phyloP scores from a whole-genome alignment of 1,284 basidiomycete species.

The Calocybe gambosa region DNA sequence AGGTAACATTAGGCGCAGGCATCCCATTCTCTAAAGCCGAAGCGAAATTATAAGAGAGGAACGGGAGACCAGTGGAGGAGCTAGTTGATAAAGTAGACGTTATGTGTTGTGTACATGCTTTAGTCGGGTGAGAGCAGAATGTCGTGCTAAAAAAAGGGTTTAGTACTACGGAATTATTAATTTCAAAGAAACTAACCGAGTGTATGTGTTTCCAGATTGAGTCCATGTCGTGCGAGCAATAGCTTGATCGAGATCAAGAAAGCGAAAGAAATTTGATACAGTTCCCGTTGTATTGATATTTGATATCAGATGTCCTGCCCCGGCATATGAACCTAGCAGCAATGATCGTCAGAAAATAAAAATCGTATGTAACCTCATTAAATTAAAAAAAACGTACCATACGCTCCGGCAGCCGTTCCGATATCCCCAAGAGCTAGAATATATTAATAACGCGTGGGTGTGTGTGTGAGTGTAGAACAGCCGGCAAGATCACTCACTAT shows the following conservation, averaged over 20 bases:
- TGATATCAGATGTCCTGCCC: constrained; percentile 57
- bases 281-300: constrained; percentile 37
- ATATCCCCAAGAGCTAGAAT: constrained; percentile 53
- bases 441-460: constrained; percentile 1
- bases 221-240: constrained; percentile 55
- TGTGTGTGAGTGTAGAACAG: too few species aligned
- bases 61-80: constrained; percentile 23
- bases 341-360: constrained; percentile 3
- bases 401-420: constrained; percentile 49
- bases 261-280: constrained; percentile 50
- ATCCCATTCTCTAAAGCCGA: constrained; percentile 39
- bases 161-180: neutral
- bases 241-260: constrained; percentile 63
- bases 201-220: constrained; percentile 31
- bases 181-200: neutral
- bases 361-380: constrained; percentile 1
- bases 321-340: constrained; percentile 57
- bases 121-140: constrained; percentile 62
- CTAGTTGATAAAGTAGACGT: constrained; percentile 26
- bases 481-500: constrained; percentile 38
- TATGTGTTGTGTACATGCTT: constrained; percentile 54
- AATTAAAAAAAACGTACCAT: constrained; percentile 37
- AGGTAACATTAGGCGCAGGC: constrained; percentile 54
- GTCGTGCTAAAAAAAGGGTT: constrained; percentile 39
- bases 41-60: constrained; percentile 49